Conservation (phyloP, 305 asterid species). For the Fraxinus platypoda region DNA sequence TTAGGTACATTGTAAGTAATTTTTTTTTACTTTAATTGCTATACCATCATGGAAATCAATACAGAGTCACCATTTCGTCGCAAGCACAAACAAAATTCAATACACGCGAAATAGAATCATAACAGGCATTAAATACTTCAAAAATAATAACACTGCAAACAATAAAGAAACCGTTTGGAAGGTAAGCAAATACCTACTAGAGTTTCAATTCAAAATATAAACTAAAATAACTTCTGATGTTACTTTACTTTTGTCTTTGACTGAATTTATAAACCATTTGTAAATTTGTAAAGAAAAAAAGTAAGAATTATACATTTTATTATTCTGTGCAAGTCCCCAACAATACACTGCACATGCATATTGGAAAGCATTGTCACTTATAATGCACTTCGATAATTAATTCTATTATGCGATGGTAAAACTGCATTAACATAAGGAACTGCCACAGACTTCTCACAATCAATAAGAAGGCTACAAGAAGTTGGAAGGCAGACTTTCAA, state of each 20-base stretch:
- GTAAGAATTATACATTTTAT: background rate
- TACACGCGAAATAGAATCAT: background rate
- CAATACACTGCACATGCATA: background rate
- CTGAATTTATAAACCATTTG: background rate
- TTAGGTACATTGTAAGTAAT: background rate
- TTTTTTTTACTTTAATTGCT: background rate
- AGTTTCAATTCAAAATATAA: background rate
- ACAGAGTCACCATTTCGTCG: background rate
- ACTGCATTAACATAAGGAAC: background rate
- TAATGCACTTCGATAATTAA: background rate
- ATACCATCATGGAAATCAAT: background rate
- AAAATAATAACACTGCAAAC: background rate
- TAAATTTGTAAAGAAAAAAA: background rate
- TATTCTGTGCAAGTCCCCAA: background rate
- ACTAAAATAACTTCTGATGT: background rate
- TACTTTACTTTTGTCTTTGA: background rate
- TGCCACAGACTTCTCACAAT: background rate
- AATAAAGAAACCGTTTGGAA: background rate
- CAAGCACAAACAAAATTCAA: background rate
- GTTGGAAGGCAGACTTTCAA: slow-evolving; percentile 25
- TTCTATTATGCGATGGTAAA: background rate
- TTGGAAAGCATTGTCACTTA: background rate
- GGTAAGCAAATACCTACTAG: background rate
- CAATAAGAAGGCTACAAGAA: background rate
- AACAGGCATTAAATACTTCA: background rate